Evolutionary conservation across 257 asterid genomes (phyloP), one percentile per base, ranked within the genome.

Genomic region (Jaltomata sinuosa): DNA sequence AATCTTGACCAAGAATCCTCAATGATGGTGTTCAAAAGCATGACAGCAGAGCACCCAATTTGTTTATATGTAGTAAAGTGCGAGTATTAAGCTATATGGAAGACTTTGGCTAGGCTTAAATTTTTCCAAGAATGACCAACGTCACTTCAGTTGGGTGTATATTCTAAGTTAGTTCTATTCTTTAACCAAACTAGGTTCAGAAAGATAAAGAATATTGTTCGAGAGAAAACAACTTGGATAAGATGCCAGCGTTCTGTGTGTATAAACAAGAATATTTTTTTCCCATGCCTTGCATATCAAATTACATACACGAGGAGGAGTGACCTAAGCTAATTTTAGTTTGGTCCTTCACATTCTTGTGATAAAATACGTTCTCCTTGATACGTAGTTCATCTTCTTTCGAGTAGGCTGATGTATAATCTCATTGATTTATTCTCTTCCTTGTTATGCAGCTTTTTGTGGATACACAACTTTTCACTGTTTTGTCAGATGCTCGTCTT

Each of bases 381-480:
- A 67, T 21, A 67, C 4, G 8, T 67, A 16, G 11, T 21, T 80
- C 18, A 6, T 80, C 34, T 57, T 7, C 10, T 65, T 19, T 1
- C 14, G 21, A 54, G 9, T 34, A 29, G 29, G 42, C 38, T 64
- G 67, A n/a, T 83, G 3, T 55, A 36, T 11, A 25, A 21, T 31
- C 22, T 53, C 67, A 61, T 42, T 18, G 42, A 71, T 72, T 21
- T 50, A 31, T 27, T 31, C 19, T 83, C 84, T 74, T 86, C 83
- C 27, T 42, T 85, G 25, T 77, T 84, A 49, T 91, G 91, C 98
- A 95, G 99, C 84, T 91, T 45, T 90, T 95, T 84, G 95, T 95
- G 65, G 99, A 95, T 81, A 94, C 99, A 62, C 99, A 95, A 78
- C 83, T 92, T 80, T 95, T 95, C 86, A 84, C 90, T 2, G 93